These are phyloP conservation scores for Pavlovales sp. DNA, from an alignment of 208 protist genomes.

Conservation along the genomic window DNA sequence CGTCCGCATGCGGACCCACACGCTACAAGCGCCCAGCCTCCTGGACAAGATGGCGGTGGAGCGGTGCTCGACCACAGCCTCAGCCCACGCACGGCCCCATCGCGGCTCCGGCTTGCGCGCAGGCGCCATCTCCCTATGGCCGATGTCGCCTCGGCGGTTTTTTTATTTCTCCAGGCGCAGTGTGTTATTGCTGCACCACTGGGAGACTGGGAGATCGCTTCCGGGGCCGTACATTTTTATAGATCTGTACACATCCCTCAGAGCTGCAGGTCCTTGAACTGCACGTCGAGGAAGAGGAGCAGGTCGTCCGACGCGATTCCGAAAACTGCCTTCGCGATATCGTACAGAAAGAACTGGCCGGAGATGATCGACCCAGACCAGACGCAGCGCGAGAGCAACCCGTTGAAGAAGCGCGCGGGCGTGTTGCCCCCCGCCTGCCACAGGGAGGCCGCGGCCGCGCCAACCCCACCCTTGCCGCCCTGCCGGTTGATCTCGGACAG, in stretches of 20 bases:
- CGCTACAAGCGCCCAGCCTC: too few relatives aligned
- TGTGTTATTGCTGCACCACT: too few relatives aligned
- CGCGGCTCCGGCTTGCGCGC: too few relatives aligned
- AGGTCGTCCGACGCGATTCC: background rate
- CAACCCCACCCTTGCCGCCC: background rate
- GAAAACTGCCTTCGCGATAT: background rate
- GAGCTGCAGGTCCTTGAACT: background rate
- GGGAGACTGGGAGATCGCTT: too few relatives aligned
- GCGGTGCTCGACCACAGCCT: too few relatives aligned
- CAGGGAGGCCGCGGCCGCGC: background rate
- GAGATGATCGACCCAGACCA: conserved; percentile 31
- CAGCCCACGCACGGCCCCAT: too few relatives aligned
- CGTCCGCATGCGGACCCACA: too few relatives aligned
- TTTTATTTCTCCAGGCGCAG: too few relatives aligned
- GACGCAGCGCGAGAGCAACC: conserved; percentile 9
- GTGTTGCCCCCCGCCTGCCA: background rate
- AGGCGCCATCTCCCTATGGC: too few relatives aligned
- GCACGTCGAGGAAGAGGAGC: conserved; percentile 1
- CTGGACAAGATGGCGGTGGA: too few relatives aligned
- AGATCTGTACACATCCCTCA: background rate
- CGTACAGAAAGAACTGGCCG: conserved; percentile 34
- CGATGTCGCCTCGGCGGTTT: too few relatives aligned
- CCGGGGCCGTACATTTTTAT: too few relatives aligned
- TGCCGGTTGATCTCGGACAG: background rate
- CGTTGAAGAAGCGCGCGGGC: background rate